These are phyloP conservation scores for Gleditsia sinensis DNA, from an alignment of 306 rosid genomes.

Conservation along the genomic window DNA sequence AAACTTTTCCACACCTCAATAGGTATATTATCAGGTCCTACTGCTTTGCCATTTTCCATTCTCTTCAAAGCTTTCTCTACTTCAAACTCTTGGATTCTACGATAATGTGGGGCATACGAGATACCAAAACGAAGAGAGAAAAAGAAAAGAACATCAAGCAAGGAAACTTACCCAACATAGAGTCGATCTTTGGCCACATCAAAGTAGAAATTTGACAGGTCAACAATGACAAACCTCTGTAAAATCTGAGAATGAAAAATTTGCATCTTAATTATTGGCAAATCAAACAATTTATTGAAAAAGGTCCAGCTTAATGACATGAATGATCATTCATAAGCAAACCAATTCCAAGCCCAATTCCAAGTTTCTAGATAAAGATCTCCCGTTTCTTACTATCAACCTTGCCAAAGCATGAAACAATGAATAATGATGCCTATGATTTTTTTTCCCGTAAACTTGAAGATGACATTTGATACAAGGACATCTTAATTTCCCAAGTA, in stretches of 20 bases:
- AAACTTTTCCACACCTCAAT: too few relatives aligned
- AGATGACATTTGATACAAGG: too few relatives aligned
- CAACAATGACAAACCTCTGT: constrained; percentile 93
- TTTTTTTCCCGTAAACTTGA: not conserved
- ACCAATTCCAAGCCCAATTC: not conserved
- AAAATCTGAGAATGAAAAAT: constrained; percentile 62
- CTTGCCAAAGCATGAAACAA: not conserved
- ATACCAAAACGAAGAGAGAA: not conserved
- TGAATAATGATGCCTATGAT: not conserved
- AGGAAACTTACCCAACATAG: constrained; percentile 77
- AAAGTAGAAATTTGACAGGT: constrained; percentile 90
- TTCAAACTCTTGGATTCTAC: too few relatives aligned
- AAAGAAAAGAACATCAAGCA: not conserved
- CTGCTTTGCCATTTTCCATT: too few relatives aligned
- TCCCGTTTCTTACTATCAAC: not conserved
- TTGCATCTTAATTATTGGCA: constrained; percentile 9
- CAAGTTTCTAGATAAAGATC: too few relatives aligned
- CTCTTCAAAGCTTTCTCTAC: too few relatives aligned
- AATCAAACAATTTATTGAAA: constrained; percentile 25
- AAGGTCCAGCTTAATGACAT: constrained; percentile 25
- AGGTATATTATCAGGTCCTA: too few relatives aligned
- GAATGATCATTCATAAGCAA: constrained; percentile 25
- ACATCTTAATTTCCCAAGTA: too few relatives aligned
- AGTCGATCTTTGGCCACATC: constrained; percentile 99
- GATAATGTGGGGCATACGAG: not conserved